Base-by-base conservation (phyloP, 495 filamentous ascomycete genomes). In the Tirmania nivea region DNA sequence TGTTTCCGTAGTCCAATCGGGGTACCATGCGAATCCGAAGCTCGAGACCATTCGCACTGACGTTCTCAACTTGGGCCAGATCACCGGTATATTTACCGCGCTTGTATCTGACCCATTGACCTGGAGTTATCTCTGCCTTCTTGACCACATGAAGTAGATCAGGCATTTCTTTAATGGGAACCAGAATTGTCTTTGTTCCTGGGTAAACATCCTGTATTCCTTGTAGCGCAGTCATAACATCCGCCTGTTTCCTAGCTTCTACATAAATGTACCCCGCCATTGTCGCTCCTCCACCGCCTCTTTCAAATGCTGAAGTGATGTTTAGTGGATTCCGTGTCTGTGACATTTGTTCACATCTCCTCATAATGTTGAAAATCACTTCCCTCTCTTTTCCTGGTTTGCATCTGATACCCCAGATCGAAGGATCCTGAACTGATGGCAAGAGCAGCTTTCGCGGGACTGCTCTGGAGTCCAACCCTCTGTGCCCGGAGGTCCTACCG, bases 121-220 rank as follows among this genome's bases (percentile, higher is more conserved):
- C 89, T 34, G 84, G 84, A 53, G 85, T 74, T 34, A 99, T 71
- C n/a, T 80, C 79, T 51, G 86, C 82, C 0, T 78, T 86, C 69
- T 93, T 94, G 34, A 75, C 77, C 34, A 88, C 85, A 25, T 85
- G 77, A n/a, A 99, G 69, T 9, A 99, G 78, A 67, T 95, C 90
- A 0, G 92, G 88, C 81, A 94, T 92, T 67, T 99, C 92, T 66
- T 88, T 88, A 59, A 96, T 85, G n/a, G 88, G 85, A 47, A 96
- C 84, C 35, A 94, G 67, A 36, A 85, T 74, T 66, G 86, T 76
- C 66, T 87, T 90, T 25, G 77, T 79, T 49, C 84, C 73, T 16
- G 85, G 82, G 63, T 94, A 97, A 31, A 85, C 80, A 63, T 88
- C 83, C 54, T 80, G 77, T 58, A 96, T 75, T 9, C 80, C 84